Conservation (phyloP, 345 rosid genomes). For the Moricandia moricandioides region DNA sequence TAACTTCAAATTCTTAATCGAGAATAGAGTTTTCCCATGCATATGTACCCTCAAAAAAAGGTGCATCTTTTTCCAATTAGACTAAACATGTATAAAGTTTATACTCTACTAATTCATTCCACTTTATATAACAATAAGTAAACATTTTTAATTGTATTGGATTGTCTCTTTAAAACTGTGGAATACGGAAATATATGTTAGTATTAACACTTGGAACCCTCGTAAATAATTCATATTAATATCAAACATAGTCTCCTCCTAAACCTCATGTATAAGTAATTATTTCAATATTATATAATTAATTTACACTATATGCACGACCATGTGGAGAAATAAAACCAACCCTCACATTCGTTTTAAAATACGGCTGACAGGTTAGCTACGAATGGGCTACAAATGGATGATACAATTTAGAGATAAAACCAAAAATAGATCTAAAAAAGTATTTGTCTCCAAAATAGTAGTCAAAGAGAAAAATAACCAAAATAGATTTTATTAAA, state of each 20-base stretch:
- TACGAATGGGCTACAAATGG: too few relatives aligned
- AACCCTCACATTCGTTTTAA: background rate
- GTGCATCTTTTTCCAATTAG: slow-evolving; percentile 39
- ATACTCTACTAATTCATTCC: slow-evolving; percentile 33
- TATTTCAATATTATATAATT: background rate
- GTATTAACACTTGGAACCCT: slow-evolving; percentile 1
- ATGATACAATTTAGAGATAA: too few relatives aligned
- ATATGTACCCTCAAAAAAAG: slow-evolving; percentile 43
- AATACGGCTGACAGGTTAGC: background rate
- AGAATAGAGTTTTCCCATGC: slow-evolving; percentile 53
- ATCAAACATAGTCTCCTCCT: background rate
- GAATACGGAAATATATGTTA: slow-evolving; percentile 3
- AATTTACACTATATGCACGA: background rate
- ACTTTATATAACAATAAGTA: slow-evolving; percentile 26
- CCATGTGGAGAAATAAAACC: background rate
- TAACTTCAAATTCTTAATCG: slow-evolving; percentile 22
- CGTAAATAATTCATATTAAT: background rate
- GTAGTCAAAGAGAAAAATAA: too few relatives aligned
- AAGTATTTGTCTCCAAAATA: too few relatives aligned
- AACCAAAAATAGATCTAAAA: too few relatives aligned
- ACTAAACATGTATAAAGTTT: slow-evolving; percentile 43
- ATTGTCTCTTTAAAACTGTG: background rate
- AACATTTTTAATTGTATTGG: slow-evolving; percentile 8
- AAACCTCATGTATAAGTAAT: background rate
- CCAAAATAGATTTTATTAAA: too few relatives aligned